Evolutionary conservation across 2,329 filamentous ascomycete genomes (phyloP).

Genomic region (Pseudohalonectria lignicola): DNA sequence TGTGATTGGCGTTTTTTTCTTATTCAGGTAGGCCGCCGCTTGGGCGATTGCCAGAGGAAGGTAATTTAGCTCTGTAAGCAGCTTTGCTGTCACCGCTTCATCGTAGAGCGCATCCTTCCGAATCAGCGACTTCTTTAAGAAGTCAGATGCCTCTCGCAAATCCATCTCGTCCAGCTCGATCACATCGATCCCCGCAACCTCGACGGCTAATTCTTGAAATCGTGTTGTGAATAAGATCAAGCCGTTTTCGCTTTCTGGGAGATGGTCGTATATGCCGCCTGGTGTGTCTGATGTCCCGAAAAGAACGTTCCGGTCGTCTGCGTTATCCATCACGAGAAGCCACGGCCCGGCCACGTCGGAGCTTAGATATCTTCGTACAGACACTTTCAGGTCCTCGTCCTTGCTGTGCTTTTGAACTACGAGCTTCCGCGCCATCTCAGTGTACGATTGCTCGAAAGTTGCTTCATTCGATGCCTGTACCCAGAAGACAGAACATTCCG

Average conservation of each 20-base stretch:
- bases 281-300: neutral
- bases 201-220: slow-evolving; percentile 1
- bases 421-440: slow-evolving; percentile 18
- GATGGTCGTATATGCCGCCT: slow-evolving; percentile 1
- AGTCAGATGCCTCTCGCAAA: neutral
- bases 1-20: no score
- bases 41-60: slow-evolving; percentile 9
- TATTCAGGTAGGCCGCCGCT: slow-evolving; percentile 8
- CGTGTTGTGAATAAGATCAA: slow-evolving; percentile 6
- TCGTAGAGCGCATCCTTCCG: neutral
- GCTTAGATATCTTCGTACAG: slow-evolving; percentile 8
- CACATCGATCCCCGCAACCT: slow-evolving; percentile 1
- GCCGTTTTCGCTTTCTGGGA: slow-evolving; percentile 4
- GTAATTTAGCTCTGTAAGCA: slow-evolving; percentile 4
- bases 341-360: slow-evolving; percentile 10
- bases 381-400: slow-evolving; percentile 3
- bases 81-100: neutral
- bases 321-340: slow-evolving; percentile 14
- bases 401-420: slow-evolving; percentile 24
- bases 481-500: slow-evolving; percentile 28
- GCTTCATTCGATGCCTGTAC: slow-evolving; percentile 22
- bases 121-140: neutral
- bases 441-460: slow-evolving; percentile 25
- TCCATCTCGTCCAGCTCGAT: slow-evolving; percentile 4
- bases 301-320: slow-evolving; percentile 9